Base-by-base conservation (phyloP, 106 monocot species). In the Agapanthus africanus region DNA sequence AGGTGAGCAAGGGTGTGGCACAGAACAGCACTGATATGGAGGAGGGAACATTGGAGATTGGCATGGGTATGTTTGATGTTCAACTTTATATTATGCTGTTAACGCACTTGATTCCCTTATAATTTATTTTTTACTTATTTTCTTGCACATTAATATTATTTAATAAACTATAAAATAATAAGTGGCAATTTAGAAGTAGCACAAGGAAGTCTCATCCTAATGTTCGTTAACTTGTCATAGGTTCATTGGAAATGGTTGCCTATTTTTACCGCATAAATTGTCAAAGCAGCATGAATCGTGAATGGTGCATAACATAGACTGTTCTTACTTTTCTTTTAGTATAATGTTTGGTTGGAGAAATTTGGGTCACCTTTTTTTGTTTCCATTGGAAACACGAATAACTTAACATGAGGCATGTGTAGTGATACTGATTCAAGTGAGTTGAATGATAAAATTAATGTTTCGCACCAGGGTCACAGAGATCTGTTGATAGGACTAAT, bases 21-120 rank as follows among this genome's bases (percentile, higher is more conserved):
- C 70, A 85, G 54, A 74, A 76, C 25, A 46, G 22, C 51, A 27
- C 40, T 31, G 91, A 88, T 49, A 73, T 85, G 87, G 87, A 91
- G n/a, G n/a, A n/a, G n/a, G n/a, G n/a, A n/a, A n/a, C n/a, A n/a
- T n/a, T n/a, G n/a, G n/a, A n/a, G n/a, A n/a, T n/a, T n/a, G n/a
- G n/a, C n/a, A n/a, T n/a, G n/a, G n/a, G n/a, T n/a, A n/a, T n/a
- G n/a, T n/a, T 75, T 35, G 7, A 21, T 9, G 3, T 14, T 52
- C 31, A 57, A 30, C 56, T 30, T 57, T 14, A 11, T 8, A 57
- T 30, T 57, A n/a, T 57, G 0, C 21, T 57, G 30, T 30, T 57
- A 1, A 54, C 14, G 11, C 4, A n/a, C n/a, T 27, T 54, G 52
- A 54, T 27, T 4, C 5, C 11, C 25, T 49, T n/a, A n/a, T n/a